Base-by-base conservation (phyloP, 352 stramenopile species). In the Phytophthora boehmeriae region DNA sequence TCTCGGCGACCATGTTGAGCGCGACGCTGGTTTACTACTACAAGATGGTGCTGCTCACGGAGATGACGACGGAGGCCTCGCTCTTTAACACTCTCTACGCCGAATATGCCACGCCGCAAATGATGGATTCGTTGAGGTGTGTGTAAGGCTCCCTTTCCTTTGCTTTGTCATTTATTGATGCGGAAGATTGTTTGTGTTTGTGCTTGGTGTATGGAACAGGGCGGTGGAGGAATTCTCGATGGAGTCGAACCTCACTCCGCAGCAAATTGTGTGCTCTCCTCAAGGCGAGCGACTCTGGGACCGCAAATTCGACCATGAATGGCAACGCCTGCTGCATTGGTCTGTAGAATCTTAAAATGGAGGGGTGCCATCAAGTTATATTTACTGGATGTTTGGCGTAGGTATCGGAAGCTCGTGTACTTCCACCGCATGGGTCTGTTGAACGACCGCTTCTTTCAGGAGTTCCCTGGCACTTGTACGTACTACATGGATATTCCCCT, bases 1-100 rank as follows among this genome's bases (percentile, higher is more conserved):
- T 91, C 51, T 80, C 76, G 51, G 51, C 70, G 19, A 75, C 65
- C 54, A 91, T 77, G 79, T 71, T 91, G 52, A 55, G 81, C 23
- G 63, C 68, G 17, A 91, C 77, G 48, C 62, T 87, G 28, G 65
- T 86, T 34, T 91, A 91, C 62, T 89, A 86, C 71, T 88, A 88
- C 71, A 78, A 74, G 54, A 88, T 87, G 73, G 79, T 90, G 38
- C 63, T 89, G 48, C 81, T 90, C 38, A 87, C 80, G 11, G 78
- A 90, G 71, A 78, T 88, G 56, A 88, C 76, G 48, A 81, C 80
- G 6, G 81, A 90, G 55, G 76, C 78, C 22, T 78, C 80, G 62
- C 74, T 87, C 49, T 90, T 89, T 63, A 86, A 90, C 67, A 88
- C 80, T 63, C 81, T 90, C 42, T 87, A 90, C 69, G 76, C 81